A percentile compares a stretch with the other conserved stretches of the same genome.
phyloP scores from a whole-genome alignment of 768 basidiomycete genomes.

The Leccinum uliginosum region DNA sequence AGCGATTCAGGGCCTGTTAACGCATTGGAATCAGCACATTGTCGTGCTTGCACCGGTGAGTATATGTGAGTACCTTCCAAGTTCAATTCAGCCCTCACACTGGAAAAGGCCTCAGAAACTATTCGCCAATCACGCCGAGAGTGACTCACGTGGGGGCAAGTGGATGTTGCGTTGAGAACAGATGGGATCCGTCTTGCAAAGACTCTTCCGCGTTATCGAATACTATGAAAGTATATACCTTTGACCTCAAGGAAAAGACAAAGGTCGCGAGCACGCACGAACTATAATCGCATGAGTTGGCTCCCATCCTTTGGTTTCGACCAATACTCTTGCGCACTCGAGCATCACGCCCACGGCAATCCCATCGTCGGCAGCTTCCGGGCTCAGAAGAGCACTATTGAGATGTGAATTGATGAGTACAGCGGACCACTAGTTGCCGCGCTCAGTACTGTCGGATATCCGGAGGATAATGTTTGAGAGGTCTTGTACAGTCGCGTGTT shows the following conservation, averaged over 20 bases:
- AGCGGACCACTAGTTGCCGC: constrained; percentile 77
- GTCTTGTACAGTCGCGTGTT: constrained; percentile 76
- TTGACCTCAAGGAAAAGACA: background rate
- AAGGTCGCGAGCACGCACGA: constrained; percentile 43
- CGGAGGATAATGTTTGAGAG: constrained; percentile 89
- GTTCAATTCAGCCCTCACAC: constrained; percentile 58
- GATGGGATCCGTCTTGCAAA: constrained; percentile 89
- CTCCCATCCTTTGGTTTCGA: constrained; percentile 59
- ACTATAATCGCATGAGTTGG: constrained; percentile 80
- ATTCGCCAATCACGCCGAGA: background rate
- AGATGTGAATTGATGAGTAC: constrained; percentile 87
- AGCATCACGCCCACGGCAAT: constrained; percentile 89
- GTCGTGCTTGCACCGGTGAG: background rate
- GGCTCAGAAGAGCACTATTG: constrained; percentile 85
- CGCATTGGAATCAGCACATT: constrained; percentile 2
- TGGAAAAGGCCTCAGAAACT: constrained; percentile 27
- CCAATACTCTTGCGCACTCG: constrained; percentile 77
- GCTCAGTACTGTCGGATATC: constrained; percentile 69
- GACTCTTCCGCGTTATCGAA: constrained; percentile 96
- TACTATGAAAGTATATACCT: constrained; percentile 45
- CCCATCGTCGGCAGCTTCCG: constrained; percentile 87
- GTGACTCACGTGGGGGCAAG: constrained; percentile 58
- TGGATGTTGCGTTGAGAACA: constrained; percentile 88
- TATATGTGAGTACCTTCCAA: constrained; percentile 60
- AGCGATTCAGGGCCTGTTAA: constrained; percentile 80